Conservation (phyloP, 148 eudicot genomes). For the Bassia scoparia region DNA sequence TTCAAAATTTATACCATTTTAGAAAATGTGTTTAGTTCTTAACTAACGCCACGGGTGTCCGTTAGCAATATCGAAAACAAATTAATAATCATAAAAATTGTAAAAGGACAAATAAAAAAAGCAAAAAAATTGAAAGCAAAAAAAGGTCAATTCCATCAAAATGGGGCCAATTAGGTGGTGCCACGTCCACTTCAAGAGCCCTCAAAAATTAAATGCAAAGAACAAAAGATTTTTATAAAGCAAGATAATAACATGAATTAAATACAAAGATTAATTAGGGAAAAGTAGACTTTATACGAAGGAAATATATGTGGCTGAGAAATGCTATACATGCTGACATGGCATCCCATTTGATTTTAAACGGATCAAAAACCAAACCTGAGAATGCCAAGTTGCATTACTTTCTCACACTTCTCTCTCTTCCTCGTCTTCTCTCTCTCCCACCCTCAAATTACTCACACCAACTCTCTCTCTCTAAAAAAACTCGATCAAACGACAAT, state of each 20-base stretch:
- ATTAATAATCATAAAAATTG: background rate
- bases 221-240: constrained; percentile 6
- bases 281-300: constrained; percentile 2
- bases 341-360: constrained; percentile 47
- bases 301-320: constrained; percentile 74
- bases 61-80: too few relatives aligned
- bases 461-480: constrained; percentile 8
- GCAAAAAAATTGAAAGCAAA: constrained; percentile 10
- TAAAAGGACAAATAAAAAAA: constrained; percentile 12
- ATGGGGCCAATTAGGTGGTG: constrained; percentile 14
- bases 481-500: background rate
- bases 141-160: constrained; percentile 15
- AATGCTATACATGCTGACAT: constrained; percentile 43
- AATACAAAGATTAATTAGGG: background rate
- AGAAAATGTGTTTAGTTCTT: too few relatives aligned
- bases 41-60: too few relatives aligned
- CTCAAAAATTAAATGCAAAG: background rate
- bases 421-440: background rate
- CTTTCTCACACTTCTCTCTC: background rate
- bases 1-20: too few relatives aligned
- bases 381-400: constrained; percentile 41
- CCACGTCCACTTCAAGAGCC: constrained; percentile 18
- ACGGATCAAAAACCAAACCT: constrained; percentile 50
- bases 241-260: background rate
- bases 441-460: background rate